Conservation (phyloP, 1,284 basidiomycete species). For the Athelia psychrophila region DNA sequence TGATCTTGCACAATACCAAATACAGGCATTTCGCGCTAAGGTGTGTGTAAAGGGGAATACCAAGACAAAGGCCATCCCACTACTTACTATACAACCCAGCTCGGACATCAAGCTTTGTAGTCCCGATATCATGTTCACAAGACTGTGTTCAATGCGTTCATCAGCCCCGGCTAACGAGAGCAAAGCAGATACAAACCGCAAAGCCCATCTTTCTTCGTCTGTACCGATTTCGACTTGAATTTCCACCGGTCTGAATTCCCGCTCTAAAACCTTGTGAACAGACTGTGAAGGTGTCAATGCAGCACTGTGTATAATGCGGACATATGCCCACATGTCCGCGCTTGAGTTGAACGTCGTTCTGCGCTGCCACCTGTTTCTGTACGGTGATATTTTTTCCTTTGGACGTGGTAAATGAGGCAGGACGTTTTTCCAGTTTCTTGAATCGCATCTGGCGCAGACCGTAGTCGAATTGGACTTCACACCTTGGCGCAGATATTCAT, state of each 20-base stretch:
- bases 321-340: slow-evolving; percentile 54
- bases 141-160: slow-evolving; percentile 35
- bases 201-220: slow-evolving; percentile 70
- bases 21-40: slow-evolving; percentile 71
- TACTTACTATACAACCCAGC: slow-evolving; percentile 46
- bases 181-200: slow-evolving; percentile 42
- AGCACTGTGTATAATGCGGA: neutral
- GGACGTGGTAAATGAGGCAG: slow-evolving; percentile 55
- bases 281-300: slow-evolving; percentile 34
- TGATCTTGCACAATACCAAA: slow-evolving; percentile 61
- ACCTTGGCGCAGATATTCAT: slow-evolving; percentile 41
- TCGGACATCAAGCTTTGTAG: slow-evolving; percentile 47
- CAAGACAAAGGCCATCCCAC: neutral
- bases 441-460: slow-evolving; percentile 58
- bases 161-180: slow-evolving; percentile 1
- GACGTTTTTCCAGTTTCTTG: slow-evolving; percentile 52
- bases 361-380: slow-evolving; percentile 50
- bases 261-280: slow-evolving; percentile 79
- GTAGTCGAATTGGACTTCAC: slow-evolving; percentile 79
- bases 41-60: neutral
- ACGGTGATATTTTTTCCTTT: slow-evolving; percentile 69
- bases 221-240: slow-evolving; percentile 47
- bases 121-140: slow-evolving; percentile 62
- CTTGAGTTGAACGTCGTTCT: slow-evolving; percentile 57
- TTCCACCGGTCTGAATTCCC: slow-evolving; percentile 64